Conservation (phyloP, 768 basidiomycete genomes). For the Omphalotus guepiniiformis region DNA sequence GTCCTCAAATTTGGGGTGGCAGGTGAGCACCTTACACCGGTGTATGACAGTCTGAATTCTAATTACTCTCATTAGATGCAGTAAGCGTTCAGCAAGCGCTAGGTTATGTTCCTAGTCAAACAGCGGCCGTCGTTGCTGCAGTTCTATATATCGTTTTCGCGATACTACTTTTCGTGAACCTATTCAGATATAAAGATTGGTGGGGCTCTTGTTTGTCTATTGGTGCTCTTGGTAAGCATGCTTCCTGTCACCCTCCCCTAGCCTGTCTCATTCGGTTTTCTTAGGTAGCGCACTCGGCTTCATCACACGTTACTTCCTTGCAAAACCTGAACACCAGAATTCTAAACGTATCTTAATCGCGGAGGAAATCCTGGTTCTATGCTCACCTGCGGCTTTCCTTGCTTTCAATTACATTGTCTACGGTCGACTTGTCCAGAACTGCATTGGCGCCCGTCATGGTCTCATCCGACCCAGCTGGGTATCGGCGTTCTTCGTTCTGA, state of each 20-base stretch:
- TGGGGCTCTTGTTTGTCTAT: conserved; percentile 29
- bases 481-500: conserved; percentile 20
- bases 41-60: too few relatives aligned
- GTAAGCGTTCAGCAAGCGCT: too few relatives aligned
- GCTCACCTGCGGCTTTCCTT: conserved; percentile 23
- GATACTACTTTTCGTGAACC: conserved; percentile 13
- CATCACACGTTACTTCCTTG: conserved; percentile 16
- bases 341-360: conserved; percentile 15
- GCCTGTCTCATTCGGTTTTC: background rate
- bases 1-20: too few relatives aligned
- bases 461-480: conserved; percentile 22
- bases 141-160: conserved; percentile 17
- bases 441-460: conserved; percentile 16
- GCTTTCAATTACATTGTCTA: conserved; percentile 31
- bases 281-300: conserved; percentile 20
- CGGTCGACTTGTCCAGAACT: conserved; percentile 20
- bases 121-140: conserved; percentile 17
- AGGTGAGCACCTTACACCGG: too few relatives aligned
- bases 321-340: conserved; percentile 15
- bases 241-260: background rate
- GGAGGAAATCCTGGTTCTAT: conserved; percentile 19
- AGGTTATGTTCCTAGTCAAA: conserved; percentile 22
- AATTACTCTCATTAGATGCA: too few relatives aligned
- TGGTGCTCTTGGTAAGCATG: conserved; percentile 17
- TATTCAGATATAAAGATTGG: conserved; percentile 21